These are phyloP conservation scores for Onygenales sp. DNA, from an alignment of 2,329 filamentous ascomycete species.

Conservation along the genomic window DNA sequence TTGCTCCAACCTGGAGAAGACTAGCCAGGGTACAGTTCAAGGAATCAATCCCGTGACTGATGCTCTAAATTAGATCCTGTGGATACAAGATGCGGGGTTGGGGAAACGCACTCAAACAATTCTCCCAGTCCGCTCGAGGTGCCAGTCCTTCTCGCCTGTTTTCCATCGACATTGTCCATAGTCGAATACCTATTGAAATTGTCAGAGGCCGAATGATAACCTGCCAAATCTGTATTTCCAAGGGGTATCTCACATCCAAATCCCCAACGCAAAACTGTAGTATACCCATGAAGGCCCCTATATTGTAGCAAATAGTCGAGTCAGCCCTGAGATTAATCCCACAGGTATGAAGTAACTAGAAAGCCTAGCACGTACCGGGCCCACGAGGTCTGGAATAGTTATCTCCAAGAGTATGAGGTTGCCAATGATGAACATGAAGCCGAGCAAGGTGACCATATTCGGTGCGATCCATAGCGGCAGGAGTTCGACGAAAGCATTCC, in stretches of 20 bases:
- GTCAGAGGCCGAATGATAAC: background rate
- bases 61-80: conserved; percentile 15
- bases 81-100: background rate
- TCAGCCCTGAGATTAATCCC: background rate
- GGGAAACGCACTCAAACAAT: conserved; percentile 65
- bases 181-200: conserved; percentile 60
- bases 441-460: conserved; percentile 92
- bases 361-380: conserved; percentile 55
- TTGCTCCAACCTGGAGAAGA: conserved; percentile 81
- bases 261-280: conserved; percentile 86
- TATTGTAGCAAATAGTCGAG: conserved; percentile 8
- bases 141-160: conserved; percentile 88
- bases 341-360: background rate
- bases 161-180: conserved; percentile 98
- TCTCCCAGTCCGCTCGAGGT: conserved; percentile 92
- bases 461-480: conserved; percentile 93
- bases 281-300: conserved; percentile 86
- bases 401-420: conserved; percentile 70
- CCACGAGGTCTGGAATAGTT: conserved; percentile 80
- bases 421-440: conserved; percentile 85
- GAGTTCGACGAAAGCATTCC: conserved; percentile 90
- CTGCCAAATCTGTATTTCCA: background rate
- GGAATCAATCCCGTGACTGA: conserved; percentile 86
- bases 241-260: conserved; percentile 69
- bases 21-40: conserved; percentile 93